These are phyloP conservation scores for Climacium dendroides DNA, from an alignment of 225 moss, liverwort and hornwort species.

Conservation along the genomic window DNA sequence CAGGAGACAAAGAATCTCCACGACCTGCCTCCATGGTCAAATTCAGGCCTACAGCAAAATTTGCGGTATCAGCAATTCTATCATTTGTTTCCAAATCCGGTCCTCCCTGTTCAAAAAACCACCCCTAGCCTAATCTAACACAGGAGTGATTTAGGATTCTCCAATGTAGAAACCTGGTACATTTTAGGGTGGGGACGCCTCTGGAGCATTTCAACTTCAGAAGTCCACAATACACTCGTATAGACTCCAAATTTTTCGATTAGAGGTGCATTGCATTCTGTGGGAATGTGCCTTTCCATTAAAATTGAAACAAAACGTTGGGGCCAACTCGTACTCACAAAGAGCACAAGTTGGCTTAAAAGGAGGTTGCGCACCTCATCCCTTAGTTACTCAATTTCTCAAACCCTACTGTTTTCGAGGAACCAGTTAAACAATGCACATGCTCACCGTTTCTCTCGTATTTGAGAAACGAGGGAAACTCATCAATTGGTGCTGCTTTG, in stretches of 20 bases:
- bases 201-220: background rate
- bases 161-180: background rate
- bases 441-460: slow-evolving; percentile 75
- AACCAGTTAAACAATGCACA: background rate
- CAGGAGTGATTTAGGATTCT: background rate
- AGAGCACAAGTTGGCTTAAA: background rate
- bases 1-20: slow-evolving; percentile 56
- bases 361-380: background rate
- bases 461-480: slow-evolving; percentile 81
- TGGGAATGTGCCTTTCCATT: background rate
- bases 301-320: background rate
- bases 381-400: background rate
- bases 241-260: background rate
- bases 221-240: background rate
- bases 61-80: background rate
- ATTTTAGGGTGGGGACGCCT: background rate
- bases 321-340: background rate
- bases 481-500: slow-evolving; percentile 55
- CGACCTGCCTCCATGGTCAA: slow-evolving; percentile 50
- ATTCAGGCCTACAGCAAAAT: slow-evolving; percentile 39
- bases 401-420: background rate
- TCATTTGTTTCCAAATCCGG: background rate
- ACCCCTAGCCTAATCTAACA: no score
- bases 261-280: background rate
- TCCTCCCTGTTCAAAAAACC: background rate